Evolutionary conservation across 495 filamentous ascomycete species (phyloP), one percentile per base, ranked within the genome.

Genomic region (Xylaria nigripes): DNA sequence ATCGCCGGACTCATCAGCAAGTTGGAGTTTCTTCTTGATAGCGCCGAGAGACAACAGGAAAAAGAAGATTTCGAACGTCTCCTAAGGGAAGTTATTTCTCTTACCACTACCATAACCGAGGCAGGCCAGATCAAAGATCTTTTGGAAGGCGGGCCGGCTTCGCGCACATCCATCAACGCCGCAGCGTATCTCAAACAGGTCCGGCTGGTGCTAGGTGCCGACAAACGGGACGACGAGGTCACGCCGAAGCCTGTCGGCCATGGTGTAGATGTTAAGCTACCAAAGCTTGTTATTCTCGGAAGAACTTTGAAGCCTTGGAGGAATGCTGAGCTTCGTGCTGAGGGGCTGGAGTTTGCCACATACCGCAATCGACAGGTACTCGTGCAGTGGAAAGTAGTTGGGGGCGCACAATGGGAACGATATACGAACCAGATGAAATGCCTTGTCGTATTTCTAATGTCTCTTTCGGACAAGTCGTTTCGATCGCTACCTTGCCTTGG

Each of bases 331-430:
- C 42, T 44, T 2, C 23, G 23, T 15, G 23, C 42, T 44, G 23
- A 12, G 4, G 10, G 22, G 4, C 42, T 44, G 18, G 42, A 44
- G 12, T 44, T 44, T 18, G 42, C 42, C 42, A 44, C 18, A 6
- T 44, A 44, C 51, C 45, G 30, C 21, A 46, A 38, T 32, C 42
- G 10, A 48, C 24, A 13, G 38, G 56, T 65, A 25, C 45, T 66
- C 2, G 50, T 66, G 7, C 61, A 66, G 24, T 63, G 57, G 61
- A 66, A 66, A 40, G 7, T 22, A 21, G 48, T 57, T n/a, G 42
- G 52, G 6, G 45, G 38, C 24, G 12, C 29, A 7, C 27, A 61
- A 16, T 57, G 59, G 55, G 59, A 57, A 15, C 10, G 41, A 12
- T 54, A 54, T 38, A 42, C 18, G 10, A 34, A 40, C 21, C 53